Percentiles rank a stretch among this genome's conserved stretches.
These are phyloP conservation scores for Fonsecaea nubica DNA, from an alignment of 2,329 filamentous ascomycete species.

Conservation along the genomic window DNA sequence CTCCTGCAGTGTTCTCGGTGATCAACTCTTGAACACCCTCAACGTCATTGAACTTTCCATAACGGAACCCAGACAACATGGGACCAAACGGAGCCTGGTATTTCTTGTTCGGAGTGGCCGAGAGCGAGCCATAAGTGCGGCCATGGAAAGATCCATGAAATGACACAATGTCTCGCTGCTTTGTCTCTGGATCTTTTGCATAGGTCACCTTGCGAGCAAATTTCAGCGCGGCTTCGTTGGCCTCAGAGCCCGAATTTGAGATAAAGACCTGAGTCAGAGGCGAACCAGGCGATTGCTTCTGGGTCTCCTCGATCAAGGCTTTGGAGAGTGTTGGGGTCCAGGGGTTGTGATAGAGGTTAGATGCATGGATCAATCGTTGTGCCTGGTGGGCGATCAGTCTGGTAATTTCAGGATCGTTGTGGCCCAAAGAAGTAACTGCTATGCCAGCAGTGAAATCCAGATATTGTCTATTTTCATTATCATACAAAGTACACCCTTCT, in stretches of 20 bases:
- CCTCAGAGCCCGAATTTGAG: conserved; percentile 95
- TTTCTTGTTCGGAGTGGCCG: conserved; percentile 97
- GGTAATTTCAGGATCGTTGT: conserved; percentile 81
- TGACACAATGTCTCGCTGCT: conserved; percentile 84
- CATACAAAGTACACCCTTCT: conserved; percentile 85
- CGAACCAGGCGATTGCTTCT: conserved; percentile 64
- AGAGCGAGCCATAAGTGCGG: conserved; percentile 91
- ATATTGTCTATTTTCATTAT: conserved; percentile 86
- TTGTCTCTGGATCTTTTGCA: conserved; percentile 70
- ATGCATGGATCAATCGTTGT: conserved; percentile 83
- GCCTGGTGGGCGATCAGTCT: conserved; percentile 79
- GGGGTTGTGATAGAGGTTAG: conserved; percentile 95
- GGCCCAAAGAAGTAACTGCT: conserved; percentile 90
- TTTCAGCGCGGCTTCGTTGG: conserved; percentile 97
- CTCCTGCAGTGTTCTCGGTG: conserved; percentile 85
- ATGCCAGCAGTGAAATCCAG: conserved; percentile 96
- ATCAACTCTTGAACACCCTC: conserved; percentile 73
- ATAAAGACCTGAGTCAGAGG: conserved; percentile 74
- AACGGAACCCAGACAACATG: conserved; percentile 92
- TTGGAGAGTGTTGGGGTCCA: conserved; percentile 92
- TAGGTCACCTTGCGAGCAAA: conserved; percentile 93
- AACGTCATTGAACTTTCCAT: conserved; percentile 85
- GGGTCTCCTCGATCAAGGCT: conserved; percentile 80
- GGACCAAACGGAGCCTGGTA: conserved; percentile 95
- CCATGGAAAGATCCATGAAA: conserved; percentile 95